These are phyloP conservation scores for Punica granatum DNA, from an alignment of 345 rosid species.

Conservation along the genomic window DNA sequence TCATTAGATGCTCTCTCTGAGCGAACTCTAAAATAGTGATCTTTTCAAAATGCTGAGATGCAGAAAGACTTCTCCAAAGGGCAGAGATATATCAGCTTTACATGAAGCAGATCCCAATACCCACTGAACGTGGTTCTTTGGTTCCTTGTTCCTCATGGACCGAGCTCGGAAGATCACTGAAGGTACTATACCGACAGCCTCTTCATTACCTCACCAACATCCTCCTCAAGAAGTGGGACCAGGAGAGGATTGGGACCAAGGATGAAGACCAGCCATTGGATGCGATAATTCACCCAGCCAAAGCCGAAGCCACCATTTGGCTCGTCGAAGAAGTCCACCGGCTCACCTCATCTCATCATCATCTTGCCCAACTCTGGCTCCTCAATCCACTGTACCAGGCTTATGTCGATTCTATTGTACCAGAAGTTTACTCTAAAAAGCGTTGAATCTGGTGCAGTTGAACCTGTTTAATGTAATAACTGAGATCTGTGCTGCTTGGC, in stretches of 20 bases:
- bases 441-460: not conserved
- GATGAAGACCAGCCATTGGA: conserved; percentile 50
- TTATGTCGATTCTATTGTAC: conserved; percentile 51
- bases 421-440: conserved; percentile 4
- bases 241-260: conserved; percentile 40
- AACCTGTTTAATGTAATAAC: not conserved
- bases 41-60: conserved; percentile 1
- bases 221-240: conserved; percentile 66
- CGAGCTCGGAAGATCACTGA: conserved; percentile 67
- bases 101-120: conserved; percentile 64
- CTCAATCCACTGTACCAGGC: conserved; percentile 51
- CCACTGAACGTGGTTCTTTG: conserved; percentile 54
- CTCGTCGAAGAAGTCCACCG: conserved; percentile 79
- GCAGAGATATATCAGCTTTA: conserved; percentile 81
- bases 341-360: conserved; percentile 46
- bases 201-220: conserved; percentile 80
- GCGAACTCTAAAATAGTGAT: not conserved
- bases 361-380: conserved; percentile 58
- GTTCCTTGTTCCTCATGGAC: conserved; percentile 75
- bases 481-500: not conserved
- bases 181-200: conserved; percentile 69
- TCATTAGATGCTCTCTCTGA: not conserved
- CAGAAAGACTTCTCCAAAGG: conserved; percentile 35
- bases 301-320: conserved; percentile 92
- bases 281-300: conserved; percentile 56